Evolutionary conservation across 345 rosid genomes (phyloP).

Genomic region (Punica granatum): DNA sequence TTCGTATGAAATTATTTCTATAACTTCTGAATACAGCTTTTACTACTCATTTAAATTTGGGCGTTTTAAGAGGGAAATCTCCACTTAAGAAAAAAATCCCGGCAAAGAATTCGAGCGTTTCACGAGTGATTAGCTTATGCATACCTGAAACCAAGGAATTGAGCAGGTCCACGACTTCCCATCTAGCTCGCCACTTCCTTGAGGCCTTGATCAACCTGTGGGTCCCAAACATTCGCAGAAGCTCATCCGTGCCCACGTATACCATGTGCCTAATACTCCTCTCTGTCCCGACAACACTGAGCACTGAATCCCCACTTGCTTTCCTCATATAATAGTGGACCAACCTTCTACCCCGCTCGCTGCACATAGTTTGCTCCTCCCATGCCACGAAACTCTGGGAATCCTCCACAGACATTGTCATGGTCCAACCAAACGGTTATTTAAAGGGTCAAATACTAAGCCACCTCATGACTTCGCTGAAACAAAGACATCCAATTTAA

Average conservation of each 20-base stretch:
- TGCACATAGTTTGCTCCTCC: conserved; percentile 39
- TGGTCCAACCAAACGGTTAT: neutral
- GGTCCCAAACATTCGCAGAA: conserved; percentile 22
- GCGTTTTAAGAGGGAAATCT: too few relatives aligned
- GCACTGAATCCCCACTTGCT: conserved; percentile 21
- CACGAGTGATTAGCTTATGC: neutral
- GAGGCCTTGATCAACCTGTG: conserved; percentile 11
- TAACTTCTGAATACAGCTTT: too few relatives aligned
- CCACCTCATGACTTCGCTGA: neutral
- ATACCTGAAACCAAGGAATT: conserved; percentile 23
- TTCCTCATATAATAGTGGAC: conserved; percentile 42
- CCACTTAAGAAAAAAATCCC: too few relatives aligned
- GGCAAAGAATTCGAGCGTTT: neutral
- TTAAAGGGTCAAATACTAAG: neutral
- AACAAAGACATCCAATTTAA: too few relatives aligned
- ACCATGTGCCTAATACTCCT: conserved; percentile 52
- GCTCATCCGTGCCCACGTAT: conserved; percentile 29
- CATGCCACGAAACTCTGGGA: conserved; percentile 26
- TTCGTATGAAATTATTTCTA: too few relatives aligned
- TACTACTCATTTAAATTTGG: too few relatives aligned
- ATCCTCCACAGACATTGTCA: conserved; percentile 4
- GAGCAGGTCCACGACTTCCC: conserved; percentile 51
- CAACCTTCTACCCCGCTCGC: conserved; percentile 34
- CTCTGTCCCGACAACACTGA: conserved; percentile 41
- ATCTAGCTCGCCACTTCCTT: conserved; percentile 39